phyloP scores from a whole-genome alignment of 2,329 filamentous ascomycete genomes.

The Chaetomiaceae sp. region DNA sequence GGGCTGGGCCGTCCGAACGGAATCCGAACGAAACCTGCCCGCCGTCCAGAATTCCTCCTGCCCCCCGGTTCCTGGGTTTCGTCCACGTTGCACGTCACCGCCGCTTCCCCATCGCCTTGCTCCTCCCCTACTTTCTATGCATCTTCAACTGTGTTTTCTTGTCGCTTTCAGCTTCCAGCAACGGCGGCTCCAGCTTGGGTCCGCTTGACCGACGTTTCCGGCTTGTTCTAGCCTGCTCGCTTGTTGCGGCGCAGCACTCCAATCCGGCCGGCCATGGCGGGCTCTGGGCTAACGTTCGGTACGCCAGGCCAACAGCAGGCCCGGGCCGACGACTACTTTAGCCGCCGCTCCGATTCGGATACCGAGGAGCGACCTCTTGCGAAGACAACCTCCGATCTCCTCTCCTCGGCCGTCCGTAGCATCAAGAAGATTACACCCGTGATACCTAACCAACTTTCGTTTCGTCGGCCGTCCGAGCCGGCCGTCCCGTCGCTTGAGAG shows the following conservation, averaged over 20 bases:
- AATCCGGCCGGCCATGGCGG: constrained; percentile 20
- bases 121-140: too few species aligned
- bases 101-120: neutral
- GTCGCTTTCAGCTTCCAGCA: neutral
- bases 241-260: constrained; percentile 11
- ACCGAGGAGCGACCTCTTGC: constrained; percentile 34
- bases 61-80: neutral
- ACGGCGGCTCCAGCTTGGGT: neutral
- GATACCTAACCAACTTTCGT: constrained; percentile 37
- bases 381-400: constrained; percentile 41
- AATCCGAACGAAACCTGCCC: too few species aligned
- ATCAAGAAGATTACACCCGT: constrained; percentile 42
- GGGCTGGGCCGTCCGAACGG: neutral
- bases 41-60: neutral
- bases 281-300: constrained; percentile 30
- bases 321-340: constrained; percentile 27
- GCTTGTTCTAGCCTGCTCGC: neutral
- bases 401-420: constrained; percentile 48
- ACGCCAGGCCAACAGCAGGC: constrained; percentile 27
- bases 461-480: constrained; percentile 27
- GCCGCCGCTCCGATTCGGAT: constrained; percentile 40
- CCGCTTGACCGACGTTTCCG: neutral
- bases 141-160: too few species aligned
- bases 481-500: constrained; percentile 25
- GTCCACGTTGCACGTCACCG: constrained; percentile 1